These are phyloP conservation scores for Strigomonas culicis DNA, from an alignment of 208 protist species.

Conservation along the genomic window DNA sequence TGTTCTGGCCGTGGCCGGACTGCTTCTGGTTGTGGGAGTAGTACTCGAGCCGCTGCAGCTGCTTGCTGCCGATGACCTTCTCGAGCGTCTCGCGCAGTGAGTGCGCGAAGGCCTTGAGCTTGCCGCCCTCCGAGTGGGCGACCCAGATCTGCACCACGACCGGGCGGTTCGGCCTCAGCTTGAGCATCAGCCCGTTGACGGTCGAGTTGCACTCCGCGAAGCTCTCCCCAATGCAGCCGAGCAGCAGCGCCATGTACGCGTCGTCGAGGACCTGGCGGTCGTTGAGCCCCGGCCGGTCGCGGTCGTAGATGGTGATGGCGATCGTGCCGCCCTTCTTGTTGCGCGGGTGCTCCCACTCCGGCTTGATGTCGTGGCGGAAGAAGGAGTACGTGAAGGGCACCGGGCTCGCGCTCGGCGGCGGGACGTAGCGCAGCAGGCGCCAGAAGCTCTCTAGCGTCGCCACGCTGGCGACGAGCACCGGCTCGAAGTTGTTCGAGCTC, in stretches of 20 bases:
- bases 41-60: constrained; percentile 80
- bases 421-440: constrained; percentile 73
- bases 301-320: constrained; percentile 75
- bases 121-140: constrained; percentile 53
- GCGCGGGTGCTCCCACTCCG: constrained; percentile 82
- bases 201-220: constrained; percentile 63
- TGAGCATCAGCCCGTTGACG: constrained; percentile 85
- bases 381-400: constrained; percentile 80
- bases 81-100: constrained; percentile 54
- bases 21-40: constrained; percentile 72
- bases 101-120: constrained; percentile 60
- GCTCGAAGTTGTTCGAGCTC: constrained; percentile 40
- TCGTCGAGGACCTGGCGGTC: constrained; percentile 81
- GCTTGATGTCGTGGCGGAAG: constrained; percentile 80
- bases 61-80: constrained; percentile 72
- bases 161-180: constrained; percentile 72
- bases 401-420: constrained; percentile 52
- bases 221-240: constrained; percentile 63
- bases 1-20: constrained; percentile 30
- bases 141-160: constrained; percentile 81
- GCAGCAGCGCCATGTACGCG: constrained; percentile 73
- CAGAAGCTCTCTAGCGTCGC: constrained; percentile 76
- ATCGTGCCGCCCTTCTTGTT: constrained; percentile 85
- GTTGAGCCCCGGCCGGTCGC: constrained; percentile 66
- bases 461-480: constrained; percentile 66